Base-by-base conservation (phyloP, 257 asterid genomes). In the Penstemon davidsonii region DNA sequence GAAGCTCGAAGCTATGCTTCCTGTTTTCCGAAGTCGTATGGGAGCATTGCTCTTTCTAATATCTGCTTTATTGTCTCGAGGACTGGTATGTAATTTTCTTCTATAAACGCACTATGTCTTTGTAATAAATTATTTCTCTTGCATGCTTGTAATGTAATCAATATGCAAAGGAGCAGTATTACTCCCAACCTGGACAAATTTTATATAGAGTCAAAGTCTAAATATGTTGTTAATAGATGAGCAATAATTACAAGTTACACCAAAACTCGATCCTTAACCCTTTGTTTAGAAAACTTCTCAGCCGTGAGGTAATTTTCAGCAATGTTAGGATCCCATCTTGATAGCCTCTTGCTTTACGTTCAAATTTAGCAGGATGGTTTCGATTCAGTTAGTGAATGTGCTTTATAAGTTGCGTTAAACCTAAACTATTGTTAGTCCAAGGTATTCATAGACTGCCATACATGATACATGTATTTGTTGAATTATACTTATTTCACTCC, bases 41-140 rank as follows among this genome's bases (percentile, higher is more conserved):
- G 99, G 99, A 75, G 96, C 99, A 45, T 69, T 94, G 86, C 85
- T 94, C n/a, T 94, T 91, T 71, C 73, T 94, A 11, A 87, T 94
- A 80, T 89, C 99, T 12, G 93, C 99, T 60, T 79, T 94, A 78
- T 78, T 94, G 53, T 94, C 97, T 73, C 92, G 97, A 49, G 97
- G 97, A 84, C 78, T 91, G 89, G 99, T 91, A 87, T 61, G 84
- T 55, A 71, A 12, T 51, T 66, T 46, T 46, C 8, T 70, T 41
- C 64, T 68, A 55, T 13, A 6, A 8, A 2, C 0, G 12, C 54
- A 13, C 60, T 4, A 4, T 15, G 69, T 38, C 18, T 38, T 19
- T 44, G 13, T 8, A n/a, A 55, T 39, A 62, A 41, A 8, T 25
- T 46, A 11, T 49, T 45, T 62, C 52, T 15, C 60, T 65, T 45